phyloP scores from a whole-genome alignment of 108 stramenopile genomes.

The Cyclotella cryptica region DNA sequence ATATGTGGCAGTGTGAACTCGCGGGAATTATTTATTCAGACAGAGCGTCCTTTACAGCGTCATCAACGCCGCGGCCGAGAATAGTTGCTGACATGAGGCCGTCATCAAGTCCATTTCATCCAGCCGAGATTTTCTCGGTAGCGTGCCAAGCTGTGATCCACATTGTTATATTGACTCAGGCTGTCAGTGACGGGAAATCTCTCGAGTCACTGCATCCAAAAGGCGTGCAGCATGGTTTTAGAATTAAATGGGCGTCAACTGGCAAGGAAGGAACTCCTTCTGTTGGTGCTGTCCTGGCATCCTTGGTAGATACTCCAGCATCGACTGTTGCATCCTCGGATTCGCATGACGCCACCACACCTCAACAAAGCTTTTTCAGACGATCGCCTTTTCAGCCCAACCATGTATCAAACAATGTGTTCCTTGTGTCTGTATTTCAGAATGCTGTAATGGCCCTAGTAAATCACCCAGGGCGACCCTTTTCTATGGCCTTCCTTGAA shows the following conservation, averaged over 20 bases:
- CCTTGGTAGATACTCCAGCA: conserved; percentile 11
- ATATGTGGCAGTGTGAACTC: conserved; percentile 67
- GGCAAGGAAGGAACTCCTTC: conserved; percentile 5
- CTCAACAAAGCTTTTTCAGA: conserved; percentile 37
- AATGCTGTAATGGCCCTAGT: conserved; percentile 59
- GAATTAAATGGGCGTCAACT: conserved; percentile 19
- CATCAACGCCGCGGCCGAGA: conserved; percentile 61
- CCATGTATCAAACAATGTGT: conserved; percentile 67
- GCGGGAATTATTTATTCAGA: conserved; percentile 41
- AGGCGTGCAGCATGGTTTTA: conserved; percentile 13
- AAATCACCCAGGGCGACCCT: conserved; percentile 65
- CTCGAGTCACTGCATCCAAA: conserved; percentile 35
- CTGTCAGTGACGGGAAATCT: conserved; percentile 46
- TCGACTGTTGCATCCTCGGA: conserved; percentile 3
- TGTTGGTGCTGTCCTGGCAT: conserved; percentile 25
- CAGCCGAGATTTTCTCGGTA: conserved; percentile 39
- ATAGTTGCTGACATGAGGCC: conserved; percentile 55
- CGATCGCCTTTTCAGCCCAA: conserved; percentile 68
- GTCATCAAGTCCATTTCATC: conserved; percentile 52
- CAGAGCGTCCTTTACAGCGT: conserved; percentile 38
- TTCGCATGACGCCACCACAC: neutral
- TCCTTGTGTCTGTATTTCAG: conserved; percentile 68
- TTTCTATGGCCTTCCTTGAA: conserved; percentile 61
- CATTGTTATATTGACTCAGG: conserved; percentile 44
- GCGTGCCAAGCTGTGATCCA: conserved; percentile 60